Base-by-base conservation (phyloP, 352 stramenopile genomes). In the Phytophthora constricta region DNA sequence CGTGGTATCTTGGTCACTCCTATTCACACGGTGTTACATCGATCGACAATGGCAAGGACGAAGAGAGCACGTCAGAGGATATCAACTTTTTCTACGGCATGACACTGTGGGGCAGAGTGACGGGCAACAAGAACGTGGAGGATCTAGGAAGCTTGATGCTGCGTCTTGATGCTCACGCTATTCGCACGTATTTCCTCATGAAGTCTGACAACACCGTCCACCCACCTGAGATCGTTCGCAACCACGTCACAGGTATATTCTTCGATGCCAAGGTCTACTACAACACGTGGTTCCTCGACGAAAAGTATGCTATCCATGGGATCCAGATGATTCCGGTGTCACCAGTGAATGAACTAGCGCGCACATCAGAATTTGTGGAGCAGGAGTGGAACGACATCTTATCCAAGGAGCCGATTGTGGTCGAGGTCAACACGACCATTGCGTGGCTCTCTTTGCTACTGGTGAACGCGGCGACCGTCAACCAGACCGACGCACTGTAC, bases 1-100 rank as follows among this genome's bases (percentile, higher is more conserved):
- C 77, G 4, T 90, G 82, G 82, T 90, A 79, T 65, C 53, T 79
- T 4, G 82, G 82, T 3, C 79, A 88, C 72, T 90, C 82, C 54
- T 80, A 82, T 47, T 90, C 82, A 22, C 82, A 88, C 57, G 82
- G 82, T 19, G 72, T 82, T 17, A 86, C 77, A 1, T 70, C 77
- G 10, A 59, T 87, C 13, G 68, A 67, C 9, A 79, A 87, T 51
- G 82, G 79, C 46, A 90, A 90, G 64, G 82, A 90, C 41, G 75
- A 87, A 33, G 82, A 90, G 56, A 84, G 70, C 9, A 84, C 80
- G 19, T 88, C 78, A 0, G 82, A 91, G 41, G 82, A 91, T 45
- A 82, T 89, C 62, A 91, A 91, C 65, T 88, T 91, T 34, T 75
- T 72, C 55, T 91, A 91, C 62, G 82, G 74, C 33, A 89, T 91